Percentiles rank a stretch among this genome's conserved stretches.
Evolutionary conservation across 2,329 filamentous ascomycete genomes (phyloP).

Genomic region (Aspergillus calidoustus): DNA sequence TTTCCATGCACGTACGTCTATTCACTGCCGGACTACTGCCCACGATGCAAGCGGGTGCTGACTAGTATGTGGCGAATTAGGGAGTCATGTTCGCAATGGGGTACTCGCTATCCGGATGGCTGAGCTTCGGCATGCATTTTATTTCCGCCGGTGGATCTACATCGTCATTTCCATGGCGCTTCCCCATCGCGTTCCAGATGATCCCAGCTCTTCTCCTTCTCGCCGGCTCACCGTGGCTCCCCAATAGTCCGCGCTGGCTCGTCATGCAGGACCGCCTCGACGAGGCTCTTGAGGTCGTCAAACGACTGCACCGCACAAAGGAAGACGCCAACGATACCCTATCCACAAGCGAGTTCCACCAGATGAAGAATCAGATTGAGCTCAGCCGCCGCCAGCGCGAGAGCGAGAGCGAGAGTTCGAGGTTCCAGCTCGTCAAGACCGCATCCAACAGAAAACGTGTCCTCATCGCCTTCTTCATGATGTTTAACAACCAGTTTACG

Average conservation of each 20-base stretch:
- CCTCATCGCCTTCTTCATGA: slow-evolving; percentile 46
- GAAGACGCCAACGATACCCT: background rate
- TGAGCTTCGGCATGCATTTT: slow-evolving; percentile 44
- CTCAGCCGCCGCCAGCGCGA: background rate
- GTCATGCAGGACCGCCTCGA: background rate
- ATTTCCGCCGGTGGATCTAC: slow-evolving; percentile 36
- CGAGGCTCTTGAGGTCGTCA: background rate
- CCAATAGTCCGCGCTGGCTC: slow-evolving; percentile 3
- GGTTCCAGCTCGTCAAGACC: no score
- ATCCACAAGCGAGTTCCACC: background rate
- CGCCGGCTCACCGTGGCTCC: background rate
- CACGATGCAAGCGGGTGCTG: no score
- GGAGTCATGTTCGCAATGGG: slow-evolving; percentile 50
- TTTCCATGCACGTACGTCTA: slow-evolving; percentile 37
- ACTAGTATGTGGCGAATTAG: no score
- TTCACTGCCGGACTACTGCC: no score
- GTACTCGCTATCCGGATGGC: slow-evolving; percentile 46
- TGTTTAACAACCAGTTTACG: slow-evolving; percentile 46
- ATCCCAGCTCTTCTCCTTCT: background rate
- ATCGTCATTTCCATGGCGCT: slow-evolving; percentile 49
- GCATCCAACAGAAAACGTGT: slow-evolving; percentile 31
- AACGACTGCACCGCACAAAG: background rate
- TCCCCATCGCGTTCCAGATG: slow-evolving; percentile 11
- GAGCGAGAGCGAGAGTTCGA: background rate
- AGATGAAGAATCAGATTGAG: slow-evolving; percentile 6